Conservation (phyloP, 1,284 basidiomycete species). For the Ustilago shanxiensis region DNA sequence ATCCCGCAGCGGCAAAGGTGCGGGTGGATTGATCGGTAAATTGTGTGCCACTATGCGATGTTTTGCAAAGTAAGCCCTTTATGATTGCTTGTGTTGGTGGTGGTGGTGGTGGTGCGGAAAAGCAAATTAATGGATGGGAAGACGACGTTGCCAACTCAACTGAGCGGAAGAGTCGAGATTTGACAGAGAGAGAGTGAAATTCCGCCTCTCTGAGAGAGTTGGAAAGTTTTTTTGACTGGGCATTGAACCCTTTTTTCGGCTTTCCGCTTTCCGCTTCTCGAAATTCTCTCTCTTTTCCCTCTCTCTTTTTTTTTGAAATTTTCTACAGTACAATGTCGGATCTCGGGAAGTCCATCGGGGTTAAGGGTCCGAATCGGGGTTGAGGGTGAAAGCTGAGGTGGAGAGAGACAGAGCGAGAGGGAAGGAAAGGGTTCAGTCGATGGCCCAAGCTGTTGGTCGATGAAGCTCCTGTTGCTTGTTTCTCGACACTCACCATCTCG, state of each 20-base stretch:
- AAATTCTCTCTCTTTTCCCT: conserved; percentile 6
- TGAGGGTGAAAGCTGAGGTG: conserved; percentile 13
- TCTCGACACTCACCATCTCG: not conserved
- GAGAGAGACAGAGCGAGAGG: not conserved
- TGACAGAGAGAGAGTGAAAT: no score
- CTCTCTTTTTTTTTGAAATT: conserved; percentile 6
- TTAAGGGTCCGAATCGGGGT: not conserved
- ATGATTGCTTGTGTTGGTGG: no score
- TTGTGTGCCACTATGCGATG: not conserved
- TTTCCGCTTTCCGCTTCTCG: no score
- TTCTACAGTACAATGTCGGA: conserved; percentile 24
- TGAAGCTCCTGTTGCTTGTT: not conserved
- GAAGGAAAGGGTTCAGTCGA: conserved; percentile 4
- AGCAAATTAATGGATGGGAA: not conserved
- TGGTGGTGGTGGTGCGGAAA: not conserved
- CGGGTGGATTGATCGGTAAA: not conserved
- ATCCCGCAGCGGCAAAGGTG: no score
- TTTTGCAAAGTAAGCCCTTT: not conserved
- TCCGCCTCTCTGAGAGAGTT: not conserved
- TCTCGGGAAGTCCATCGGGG: conserved; percentile 8
- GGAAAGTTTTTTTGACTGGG: conserved; percentile 11
- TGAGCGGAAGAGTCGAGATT: no score
- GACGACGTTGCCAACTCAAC: no score
- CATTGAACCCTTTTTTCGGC: conserved; percentile 10
- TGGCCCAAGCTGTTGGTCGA: no score